These are phyloP conservation scores for Kurtzmaniella quercitrusa DNA, from an alignment of 1,139 yeast genomes.

Conservation along the genomic window DNA sequence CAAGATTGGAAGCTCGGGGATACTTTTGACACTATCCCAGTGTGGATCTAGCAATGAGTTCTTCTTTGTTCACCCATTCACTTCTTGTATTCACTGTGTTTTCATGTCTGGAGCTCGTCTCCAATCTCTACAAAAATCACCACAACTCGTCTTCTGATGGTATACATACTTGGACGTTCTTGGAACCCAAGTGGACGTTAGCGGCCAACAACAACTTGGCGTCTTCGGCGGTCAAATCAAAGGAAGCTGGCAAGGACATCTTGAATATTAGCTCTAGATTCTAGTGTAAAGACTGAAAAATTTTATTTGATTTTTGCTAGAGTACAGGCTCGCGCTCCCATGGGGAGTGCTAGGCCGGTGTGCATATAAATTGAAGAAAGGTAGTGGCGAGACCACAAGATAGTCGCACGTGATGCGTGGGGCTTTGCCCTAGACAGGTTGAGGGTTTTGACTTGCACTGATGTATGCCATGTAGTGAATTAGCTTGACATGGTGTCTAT, in stretches of 20 bases:
- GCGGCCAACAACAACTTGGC: conserved; percentile 99
- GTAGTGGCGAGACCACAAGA: conserved; percentile 1
- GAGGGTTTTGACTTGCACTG: neutral
- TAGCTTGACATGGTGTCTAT: too few relatives aligned
- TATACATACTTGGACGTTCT: conserved; percentile 93
- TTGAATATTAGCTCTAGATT: conserved; percentile 14
- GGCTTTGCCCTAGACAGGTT: neutral
- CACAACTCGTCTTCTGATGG: conserved; percentile 2
- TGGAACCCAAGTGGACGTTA: conserved; percentile 99
- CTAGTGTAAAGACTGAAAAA: conserved; percentile 10
- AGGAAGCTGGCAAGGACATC: conserved; percentile 88
- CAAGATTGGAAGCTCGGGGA: neutral
- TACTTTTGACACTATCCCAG: too few relatives aligned
- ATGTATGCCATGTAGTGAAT: too few relatives aligned
- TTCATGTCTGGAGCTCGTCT: neutral
- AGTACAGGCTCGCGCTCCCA: conserved; percentile 5
- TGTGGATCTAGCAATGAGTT: too few relatives aligned
- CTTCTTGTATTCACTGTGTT: neutral
- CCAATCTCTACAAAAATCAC: neutral
- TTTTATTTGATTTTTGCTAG: conserved; percentile 11
- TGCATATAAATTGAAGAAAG: neutral
- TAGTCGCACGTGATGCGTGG: neutral
- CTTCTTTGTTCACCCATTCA: neutral
- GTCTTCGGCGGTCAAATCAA: conserved; percentile 95
- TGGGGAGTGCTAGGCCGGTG: neutral